Evolutionary conservation across 2,329 filamentous ascomycete species (phyloP).

Genomic region (Penicillium sp.): DNA sequence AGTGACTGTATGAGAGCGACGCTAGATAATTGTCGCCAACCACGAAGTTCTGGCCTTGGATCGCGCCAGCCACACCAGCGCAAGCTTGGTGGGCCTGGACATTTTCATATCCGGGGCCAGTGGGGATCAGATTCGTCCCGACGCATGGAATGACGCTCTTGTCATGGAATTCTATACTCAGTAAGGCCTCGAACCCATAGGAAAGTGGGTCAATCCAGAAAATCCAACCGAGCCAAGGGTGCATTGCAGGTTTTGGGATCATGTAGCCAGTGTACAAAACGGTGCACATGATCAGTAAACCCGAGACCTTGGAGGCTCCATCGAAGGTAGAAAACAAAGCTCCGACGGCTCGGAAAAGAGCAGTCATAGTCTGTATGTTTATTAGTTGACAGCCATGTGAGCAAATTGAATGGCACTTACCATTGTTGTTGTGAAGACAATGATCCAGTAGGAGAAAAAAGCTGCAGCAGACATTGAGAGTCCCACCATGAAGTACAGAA

Average conservation of each 20-base stretch:
- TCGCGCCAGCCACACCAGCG: slow-evolving; percentile 57
- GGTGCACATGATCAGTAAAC: slow-evolving; percentile 35
- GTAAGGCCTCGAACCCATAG: slow-evolving; percentile 38
- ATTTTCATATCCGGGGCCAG: slow-evolving; percentile 31
- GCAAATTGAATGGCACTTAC: slow-evolving; percentile 29
- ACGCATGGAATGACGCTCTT: slow-evolving; percentile 34
- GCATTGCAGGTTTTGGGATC: slow-evolving; percentile 48
- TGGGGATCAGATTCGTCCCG: slow-evolving; percentile 34
- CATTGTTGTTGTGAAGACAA: slow-evolving; percentile 53
- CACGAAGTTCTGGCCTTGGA: slow-evolving; percentile 48
- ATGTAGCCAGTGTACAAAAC: slow-evolving; percentile 44
- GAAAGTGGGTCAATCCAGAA: slow-evolving; percentile 40
- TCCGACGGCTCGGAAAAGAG: slow-evolving; percentile 56
- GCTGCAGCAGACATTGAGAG: slow-evolving; percentile 49
- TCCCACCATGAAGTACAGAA: slow-evolving; percentile 64
- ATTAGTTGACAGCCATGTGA: slow-evolving; percentile 10
- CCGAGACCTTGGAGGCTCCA: slow-evolving; percentile 54
- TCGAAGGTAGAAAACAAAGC: slow-evolving; percentile 58
- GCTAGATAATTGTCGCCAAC: slow-evolving; percentile 59
- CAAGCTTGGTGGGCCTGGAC: slow-evolving; percentile 24
- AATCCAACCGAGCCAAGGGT: slow-evolving; percentile 53
- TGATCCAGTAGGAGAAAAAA: slow-evolving; percentile 63
- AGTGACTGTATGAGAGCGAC: slow-evolving; percentile 53
- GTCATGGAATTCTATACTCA: slow-evolving; percentile 37
- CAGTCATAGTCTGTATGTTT: slow-evolving; percentile 51